These are phyloP conservation scores for Anaeromyces robustus DNA, from an alignment of 192 early-diverging fungal genomes.

Conservation along the genomic window DNA sequence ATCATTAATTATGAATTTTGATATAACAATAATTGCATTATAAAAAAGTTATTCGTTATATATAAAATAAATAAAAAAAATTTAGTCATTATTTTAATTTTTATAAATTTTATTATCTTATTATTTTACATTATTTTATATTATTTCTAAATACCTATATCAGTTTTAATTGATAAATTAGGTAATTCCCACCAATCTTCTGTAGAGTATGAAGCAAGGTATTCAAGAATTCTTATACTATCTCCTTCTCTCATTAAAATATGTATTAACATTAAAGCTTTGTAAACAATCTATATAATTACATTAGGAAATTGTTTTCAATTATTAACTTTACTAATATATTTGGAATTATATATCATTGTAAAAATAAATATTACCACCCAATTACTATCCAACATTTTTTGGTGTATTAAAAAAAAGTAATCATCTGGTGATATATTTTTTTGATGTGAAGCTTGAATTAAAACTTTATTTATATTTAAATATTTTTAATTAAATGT, in stretches of 20 bases:
- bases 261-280: conserved; percentile 55
- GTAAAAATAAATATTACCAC: neutral
- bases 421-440: neutral
- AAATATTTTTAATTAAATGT: no score
- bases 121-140: no score
- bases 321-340: no score
- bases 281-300: conserved; percentile 43
- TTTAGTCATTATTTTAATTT: no score
- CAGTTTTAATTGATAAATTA: neutral
- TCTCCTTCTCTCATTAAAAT: conserved; percentile 54
- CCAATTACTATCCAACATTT: neutral
- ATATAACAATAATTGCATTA: no score
- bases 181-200: neutral
- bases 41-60: no score
- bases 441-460: neutral
- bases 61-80: no score
- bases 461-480: neutral
- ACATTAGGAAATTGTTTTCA: no score
- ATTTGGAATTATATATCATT: neutral
- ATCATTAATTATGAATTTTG: no score
- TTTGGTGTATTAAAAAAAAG: neutral
- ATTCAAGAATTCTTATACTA: conserved; percentile 37
- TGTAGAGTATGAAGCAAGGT: conserved; percentile 23
- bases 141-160: neutral
- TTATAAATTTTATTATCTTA: no score